Conservation (phyloP, 768 basidiomycete genomes). For the Lyophyllum atratum region DNA sequence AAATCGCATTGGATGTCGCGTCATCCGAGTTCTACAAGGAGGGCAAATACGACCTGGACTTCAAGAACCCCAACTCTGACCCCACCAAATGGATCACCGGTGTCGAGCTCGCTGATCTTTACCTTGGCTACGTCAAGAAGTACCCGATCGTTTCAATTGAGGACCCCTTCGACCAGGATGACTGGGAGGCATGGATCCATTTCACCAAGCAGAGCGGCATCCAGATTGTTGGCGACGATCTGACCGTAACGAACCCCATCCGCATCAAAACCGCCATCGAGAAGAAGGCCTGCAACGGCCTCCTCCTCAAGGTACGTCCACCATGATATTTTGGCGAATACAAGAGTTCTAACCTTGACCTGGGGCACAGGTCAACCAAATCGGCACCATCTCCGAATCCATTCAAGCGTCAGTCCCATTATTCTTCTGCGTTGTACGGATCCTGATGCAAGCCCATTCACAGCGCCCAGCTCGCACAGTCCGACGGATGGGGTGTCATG, state of each 20-base stretch:
- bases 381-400: constrained; percentile 97
- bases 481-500: constrained; percentile 99
- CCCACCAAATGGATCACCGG: constrained; percentile 95
- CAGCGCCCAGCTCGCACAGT: constrained; percentile 94
- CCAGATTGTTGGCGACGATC: constrained; percentile 94
- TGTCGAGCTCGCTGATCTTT: constrained; percentile 88
- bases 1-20: constrained; percentile 97
- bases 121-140: constrained; percentile 82
- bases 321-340: neutral
- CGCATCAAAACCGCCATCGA: constrained; percentile 99
- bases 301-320: constrained; percentile 81
- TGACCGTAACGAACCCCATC: constrained; percentile 96
- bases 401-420: constrained; percentile 87
- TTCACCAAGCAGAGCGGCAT: constrained; percentile 79
- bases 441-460: constrained; percentile 1
- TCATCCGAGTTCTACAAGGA: constrained; percentile 99
- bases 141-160: constrained; percentile 96
- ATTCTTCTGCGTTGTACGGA: neutral
- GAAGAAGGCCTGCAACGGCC: constrained; percentile 99
- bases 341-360: neutral
- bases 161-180: constrained; percentile 99
- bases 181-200: constrained; percentile 97
- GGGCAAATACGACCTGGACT: constrained; percentile 98
- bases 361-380: constrained; percentile 84
- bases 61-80: constrained; percentile 99